Percentiles rank a stretch among this genome's conserved stretches.
phyloP scores from a whole-genome alignment of 805 yeast genomes.

The Wickerhamiella galacta region DNA sequence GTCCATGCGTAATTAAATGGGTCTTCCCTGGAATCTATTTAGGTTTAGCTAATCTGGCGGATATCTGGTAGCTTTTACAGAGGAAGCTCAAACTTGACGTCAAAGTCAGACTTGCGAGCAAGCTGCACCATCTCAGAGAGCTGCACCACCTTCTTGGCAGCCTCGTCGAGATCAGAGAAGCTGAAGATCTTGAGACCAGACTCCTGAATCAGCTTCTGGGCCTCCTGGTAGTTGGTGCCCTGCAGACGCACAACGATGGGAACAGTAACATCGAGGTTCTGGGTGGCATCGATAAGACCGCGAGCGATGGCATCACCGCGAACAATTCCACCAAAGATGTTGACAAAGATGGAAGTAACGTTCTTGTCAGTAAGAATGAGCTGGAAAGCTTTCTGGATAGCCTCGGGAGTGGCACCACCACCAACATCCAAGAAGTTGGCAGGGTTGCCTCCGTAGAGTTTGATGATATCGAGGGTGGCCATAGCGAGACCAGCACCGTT shows the following conservation, averaged over 20 bases:
- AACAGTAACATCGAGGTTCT: slow-evolving; percentile 72
- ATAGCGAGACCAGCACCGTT: slow-evolving; percentile 99
- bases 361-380: slow-evolving; percentile 76
- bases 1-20: not conserved
- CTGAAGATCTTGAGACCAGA: slow-evolving; percentile 89
- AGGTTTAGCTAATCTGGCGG: not conserved
- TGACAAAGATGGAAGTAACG: slow-evolving; percentile 91
- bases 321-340: slow-evolving; percentile 98
- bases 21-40: not conserved
- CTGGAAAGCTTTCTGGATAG: slow-evolving; percentile 92
- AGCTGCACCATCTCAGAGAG: slow-evolving; percentile 36
- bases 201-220: slow-evolving; percentile 66
- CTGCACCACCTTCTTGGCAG: slow-evolving; percentile 88
- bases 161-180: slow-evolving; percentile 85
- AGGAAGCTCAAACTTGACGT: slow-evolving; percentile 34
- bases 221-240: slow-evolving; percentile 89
- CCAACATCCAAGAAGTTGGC: slow-evolving; percentile 99
- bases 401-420: slow-evolving; percentile 98
- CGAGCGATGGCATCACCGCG: slow-evolving; percentile 98
- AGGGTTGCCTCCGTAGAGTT: slow-evolving; percentile 95
- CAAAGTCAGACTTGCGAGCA: slow-evolving; percentile 34
- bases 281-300: slow-evolving; percentile 91
- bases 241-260: slow-evolving; percentile 97
- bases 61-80: slow-evolving; percentile 15
- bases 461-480: slow-evolving; percentile 99